phyloP scores from a whole-genome alignment of 73 alveolate genomes.

The Paraurostyla sp. region DNA sequence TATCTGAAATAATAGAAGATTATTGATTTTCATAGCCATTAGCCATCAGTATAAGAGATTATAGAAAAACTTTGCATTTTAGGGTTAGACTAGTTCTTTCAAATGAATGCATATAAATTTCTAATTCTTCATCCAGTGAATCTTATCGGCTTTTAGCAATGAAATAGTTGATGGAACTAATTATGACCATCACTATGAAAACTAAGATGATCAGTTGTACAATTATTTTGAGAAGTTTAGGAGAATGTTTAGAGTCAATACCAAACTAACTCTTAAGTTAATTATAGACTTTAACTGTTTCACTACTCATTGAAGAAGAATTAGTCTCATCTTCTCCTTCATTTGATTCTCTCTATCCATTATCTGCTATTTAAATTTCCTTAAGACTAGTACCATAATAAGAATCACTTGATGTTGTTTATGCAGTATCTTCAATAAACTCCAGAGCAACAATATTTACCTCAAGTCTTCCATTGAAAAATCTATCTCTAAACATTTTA shows the following conservation, averaged over 20 bases:
- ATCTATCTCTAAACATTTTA: not conserved
- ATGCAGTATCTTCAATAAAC: not conserved
- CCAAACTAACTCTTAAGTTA: not conserved
- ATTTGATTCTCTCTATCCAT: too few species aligned
- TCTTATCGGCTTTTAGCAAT: not conserved
- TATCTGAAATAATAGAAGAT: not conserved
- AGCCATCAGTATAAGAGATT: not conserved
- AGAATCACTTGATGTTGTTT: too few species aligned
- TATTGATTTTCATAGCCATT: constrained; percentile 1
- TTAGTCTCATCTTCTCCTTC: not conserved
- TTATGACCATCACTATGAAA: not conserved
- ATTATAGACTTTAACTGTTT: not conserved
- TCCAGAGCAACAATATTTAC: not conserved
- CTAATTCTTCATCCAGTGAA: not conserved
- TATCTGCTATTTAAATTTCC: not conserved
- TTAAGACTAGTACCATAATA: not conserved
- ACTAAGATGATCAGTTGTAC: not conserved
- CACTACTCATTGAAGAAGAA: not conserved
- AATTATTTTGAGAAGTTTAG: not conserved
- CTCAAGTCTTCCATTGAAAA: not conserved
- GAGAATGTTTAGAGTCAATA: not conserved
- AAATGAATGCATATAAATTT: not conserved
- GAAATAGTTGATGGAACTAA: not conserved
- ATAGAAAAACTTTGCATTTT: constrained; percentile 1
- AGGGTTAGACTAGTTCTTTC: not conserved